Conservation (phyloP, 176 grass and related monocot genomes). For the Olyra latifolia region DNA sequence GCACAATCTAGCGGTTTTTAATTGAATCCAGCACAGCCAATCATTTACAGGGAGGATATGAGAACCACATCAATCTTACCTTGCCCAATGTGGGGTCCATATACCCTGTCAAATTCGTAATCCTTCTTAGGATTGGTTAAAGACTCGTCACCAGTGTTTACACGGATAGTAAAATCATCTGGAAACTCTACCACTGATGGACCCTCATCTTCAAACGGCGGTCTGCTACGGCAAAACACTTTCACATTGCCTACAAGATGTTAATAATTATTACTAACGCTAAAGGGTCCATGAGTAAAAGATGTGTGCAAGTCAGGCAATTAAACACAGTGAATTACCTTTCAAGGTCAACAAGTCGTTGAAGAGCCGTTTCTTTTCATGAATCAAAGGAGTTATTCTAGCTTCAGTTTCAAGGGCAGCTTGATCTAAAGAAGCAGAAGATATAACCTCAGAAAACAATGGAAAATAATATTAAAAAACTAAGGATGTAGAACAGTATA, state of each 20-base stretch:
- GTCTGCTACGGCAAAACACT: slow-evolving; percentile 86
- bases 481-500: slow-evolving; percentile 10
- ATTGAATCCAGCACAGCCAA: neutral
- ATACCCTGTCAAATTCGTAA: slow-evolving; percentile 96
- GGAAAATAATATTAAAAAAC: slow-evolving; percentile 24
- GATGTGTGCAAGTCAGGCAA: slow-evolving; percentile 12
- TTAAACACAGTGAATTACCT: slow-evolving; percentile 47
- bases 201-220: slow-evolving; percentile 88
- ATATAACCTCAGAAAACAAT: slow-evolving; percentile 25
- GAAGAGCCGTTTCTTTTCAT: slow-evolving; percentile 95
- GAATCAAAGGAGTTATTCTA: slow-evolving; percentile 83
- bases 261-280: slow-evolving; percentile 25
- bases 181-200: slow-evolving; percentile 80
- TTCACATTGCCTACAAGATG: slow-evolving; percentile 85
- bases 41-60: neutral
- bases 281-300: slow-evolving; percentile 29
- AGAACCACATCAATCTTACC: slow-evolving; percentile 46
- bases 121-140: slow-evolving; percentile 92
- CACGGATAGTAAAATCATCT: slow-evolving; percentile 88
- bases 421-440: slow-evolving; percentile 69
- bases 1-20: neutral
- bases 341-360: slow-evolving; percentile 89
- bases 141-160: slow-evolving; percentile 90
- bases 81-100: slow-evolving; percentile 93
- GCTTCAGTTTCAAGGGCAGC: slow-evolving; percentile 90